Evolutionary conservation across 495 filamentous ascomycete genomes (phyloP), one percentile per base, ranked within the genome.

Genomic region (Clohesyomyces aquaticus): DNA sequence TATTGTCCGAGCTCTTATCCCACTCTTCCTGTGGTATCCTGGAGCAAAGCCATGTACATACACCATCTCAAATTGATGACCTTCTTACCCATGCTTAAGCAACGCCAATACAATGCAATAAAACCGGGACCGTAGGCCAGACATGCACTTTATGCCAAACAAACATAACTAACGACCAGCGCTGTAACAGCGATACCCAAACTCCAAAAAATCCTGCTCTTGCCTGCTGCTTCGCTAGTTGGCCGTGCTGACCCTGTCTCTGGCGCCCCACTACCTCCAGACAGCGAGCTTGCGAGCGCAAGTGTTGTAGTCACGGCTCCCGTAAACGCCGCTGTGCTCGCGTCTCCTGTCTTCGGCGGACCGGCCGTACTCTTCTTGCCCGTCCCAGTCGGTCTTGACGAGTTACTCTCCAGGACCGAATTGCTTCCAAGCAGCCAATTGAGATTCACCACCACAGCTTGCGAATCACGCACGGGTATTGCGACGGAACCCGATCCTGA

Each of bases 401-500:
- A 41, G 9, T 54, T 56, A 11, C 23, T 26, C 14, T 28, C 42
- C 51, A 61, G 11, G 23, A 69, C 69, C 3, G 35, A 55, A 35
- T 66, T 58, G 4, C 28, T 51, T 32, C 69, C 69, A 8, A 72
- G 66, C 43, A 61, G 22, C 27, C 47, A 66, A 9, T 60, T 55
- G n/a, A 72, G 46, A 28, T 69, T 72, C 14, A 50, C 63, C 4
- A 72, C 50, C 4, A 70, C 63, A 4, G 70, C 70, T 59, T 74
- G 21, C 46, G 54, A 60, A 46, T 76, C 71, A 8, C 75, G 65
- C 3, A 78, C 43, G 8, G 57, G 23, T 18, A 77, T 60, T 1
- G 19, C 42, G 1, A 66, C 70, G 3, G 32, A 62, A 14, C 75
- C 72, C 23, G 68, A 56, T 0, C 6, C 11, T 8, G 32, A 66